Percentiles rank a stretch among this genome's conserved stretches.
These are phyloP conservation scores for Telfairia occidentalis DNA, from an alignment of 331 rosid genomes.

Conservation along the genomic window DNA sequence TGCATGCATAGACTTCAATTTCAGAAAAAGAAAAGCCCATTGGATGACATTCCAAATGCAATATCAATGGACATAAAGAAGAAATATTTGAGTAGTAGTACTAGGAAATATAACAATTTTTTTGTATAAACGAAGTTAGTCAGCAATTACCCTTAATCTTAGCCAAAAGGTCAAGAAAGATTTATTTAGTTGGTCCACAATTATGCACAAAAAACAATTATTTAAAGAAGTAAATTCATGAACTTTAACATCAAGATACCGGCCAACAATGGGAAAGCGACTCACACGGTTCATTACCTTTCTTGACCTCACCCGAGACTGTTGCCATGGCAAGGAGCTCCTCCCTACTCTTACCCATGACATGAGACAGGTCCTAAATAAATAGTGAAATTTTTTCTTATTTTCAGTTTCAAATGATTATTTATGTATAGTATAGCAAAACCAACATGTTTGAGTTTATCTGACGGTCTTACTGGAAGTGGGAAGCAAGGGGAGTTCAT, in stretches of 20 bases:
- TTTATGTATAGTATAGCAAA: neutral
- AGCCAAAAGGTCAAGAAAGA: neutral
- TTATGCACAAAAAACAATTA: neutral
- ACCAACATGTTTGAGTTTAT: neutral
- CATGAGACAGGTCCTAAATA: conserved; percentile 64
- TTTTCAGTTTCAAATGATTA: neutral
- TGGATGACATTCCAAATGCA: neutral
- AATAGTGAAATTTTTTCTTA: conserved; percentile 2
- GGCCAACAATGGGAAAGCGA: neutral
- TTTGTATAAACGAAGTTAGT: neutral
- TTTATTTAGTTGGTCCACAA: neutral
- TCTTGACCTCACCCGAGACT: conserved; percentile 35
- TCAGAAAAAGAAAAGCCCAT: neutral
- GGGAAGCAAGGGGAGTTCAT: conserved; percentile 75
- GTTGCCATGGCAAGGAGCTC: conserved; percentile 67
- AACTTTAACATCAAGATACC: neutral
- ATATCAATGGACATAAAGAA: neutral
- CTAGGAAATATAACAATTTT: neutral
- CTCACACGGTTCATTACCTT: conserved; percentile 33
- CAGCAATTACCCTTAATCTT: neutral
- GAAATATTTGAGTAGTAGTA: neutral
- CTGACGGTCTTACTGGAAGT: conserved; percentile 50
- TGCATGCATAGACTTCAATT: neutral
- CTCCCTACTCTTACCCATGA: conserved; percentile 67
- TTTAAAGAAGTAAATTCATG: neutral